A percentile compares a stretch with the other conserved stretches of the same genome.
These are phyloP conservation scores for Priceomyces carsonii DNA, from an alignment of 805 yeast genomes.

Conservation along the genomic window DNA sequence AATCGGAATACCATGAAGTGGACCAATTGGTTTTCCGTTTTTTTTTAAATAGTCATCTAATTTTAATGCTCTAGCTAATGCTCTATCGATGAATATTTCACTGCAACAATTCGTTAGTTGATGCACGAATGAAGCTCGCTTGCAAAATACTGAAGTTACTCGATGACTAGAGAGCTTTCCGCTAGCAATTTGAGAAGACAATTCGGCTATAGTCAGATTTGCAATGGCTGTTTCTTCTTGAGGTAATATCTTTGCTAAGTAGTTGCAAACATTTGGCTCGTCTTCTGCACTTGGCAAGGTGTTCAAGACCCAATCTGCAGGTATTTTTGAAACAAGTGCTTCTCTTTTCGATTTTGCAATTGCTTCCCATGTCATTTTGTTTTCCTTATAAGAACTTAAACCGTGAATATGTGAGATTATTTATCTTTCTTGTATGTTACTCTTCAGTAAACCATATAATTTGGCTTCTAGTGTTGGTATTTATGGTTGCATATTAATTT, in stretches of 20 bases:
- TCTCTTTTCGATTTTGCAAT: slow-evolving; percentile 6
- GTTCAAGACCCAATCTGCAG: slow-evolving; percentile 9
- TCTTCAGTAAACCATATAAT: no score
- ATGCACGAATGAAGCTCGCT: slow-evolving; percentile 58
- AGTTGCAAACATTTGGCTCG: slow-evolving; percentile 2
- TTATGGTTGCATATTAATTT: no score
- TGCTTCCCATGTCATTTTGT: slow-evolving; percentile 10
- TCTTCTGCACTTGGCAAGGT: slow-evolving; percentile 7
- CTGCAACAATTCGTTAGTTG: slow-evolving; percentile 47
- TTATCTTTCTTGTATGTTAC: no score
- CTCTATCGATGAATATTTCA: slow-evolving; percentile 38
- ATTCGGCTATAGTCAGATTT: not conserved
- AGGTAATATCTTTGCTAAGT: slow-evolving; percentile 1
- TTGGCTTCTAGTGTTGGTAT: no score
- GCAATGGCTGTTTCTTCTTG: slow-evolving; percentile 3
- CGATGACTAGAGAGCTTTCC: slow-evolving; percentile 18
- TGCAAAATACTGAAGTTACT: slow-evolving; percentile 56
- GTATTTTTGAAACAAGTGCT: slow-evolving; percentile 8
- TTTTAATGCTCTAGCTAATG: slow-evolving; percentile 21
- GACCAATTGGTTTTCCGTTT: slow-evolving; percentile 21
- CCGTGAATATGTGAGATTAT: no score
- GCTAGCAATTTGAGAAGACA: not conserved
- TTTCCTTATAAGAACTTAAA: no score
- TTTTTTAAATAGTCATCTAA: slow-evolving; percentile 22
- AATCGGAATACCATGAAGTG: slow-evolving; percentile 31